A percentile compares a stretch with the other conserved stretches of the same genome.
phyloP scores from a whole-genome alignment of 179 eudicot genomes.

The Vitellaria paradoxa region DNA sequence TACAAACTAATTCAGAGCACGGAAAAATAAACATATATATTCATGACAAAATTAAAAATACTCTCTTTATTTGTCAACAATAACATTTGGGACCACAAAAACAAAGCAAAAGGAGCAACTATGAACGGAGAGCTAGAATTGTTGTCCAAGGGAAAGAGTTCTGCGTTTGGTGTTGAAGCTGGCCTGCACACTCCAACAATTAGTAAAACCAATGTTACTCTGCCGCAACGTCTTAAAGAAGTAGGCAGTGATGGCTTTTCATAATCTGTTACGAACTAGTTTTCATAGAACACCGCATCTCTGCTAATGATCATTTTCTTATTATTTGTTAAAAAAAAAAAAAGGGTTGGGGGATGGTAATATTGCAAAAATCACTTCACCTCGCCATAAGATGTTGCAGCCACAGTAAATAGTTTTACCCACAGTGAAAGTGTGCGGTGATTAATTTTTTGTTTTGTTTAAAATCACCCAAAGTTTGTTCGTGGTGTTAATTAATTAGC shows the following conservation, averaged over 20 bases:
- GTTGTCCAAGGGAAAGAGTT: neutral
- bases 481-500: neutral
- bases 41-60: too few relatives aligned
- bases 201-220: neutral
- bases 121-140: neutral
- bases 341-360: too few relatives aligned
- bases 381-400: neutral
- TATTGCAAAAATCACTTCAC: neutral
- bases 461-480: too few relatives aligned
- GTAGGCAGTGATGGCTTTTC: too few relatives aligned
- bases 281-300: too few relatives aligned
- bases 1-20: neutral
- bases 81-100: neutral
- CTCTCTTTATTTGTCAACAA: neutral
- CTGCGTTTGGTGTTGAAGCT: neutral
- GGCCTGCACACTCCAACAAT: neutral
- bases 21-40: neutral
- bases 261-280: too few relatives aligned
- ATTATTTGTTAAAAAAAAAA: too few relatives aligned
- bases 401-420: neutral
- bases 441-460: neutral
- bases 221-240: too few relatives aligned
- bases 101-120: neutral
- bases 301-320: too few relatives aligned
- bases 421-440: neutral